Conservation (phyloP, 2,329 filamentous ascomycete genomes). For the Hypoxylon sp. region DNA sequence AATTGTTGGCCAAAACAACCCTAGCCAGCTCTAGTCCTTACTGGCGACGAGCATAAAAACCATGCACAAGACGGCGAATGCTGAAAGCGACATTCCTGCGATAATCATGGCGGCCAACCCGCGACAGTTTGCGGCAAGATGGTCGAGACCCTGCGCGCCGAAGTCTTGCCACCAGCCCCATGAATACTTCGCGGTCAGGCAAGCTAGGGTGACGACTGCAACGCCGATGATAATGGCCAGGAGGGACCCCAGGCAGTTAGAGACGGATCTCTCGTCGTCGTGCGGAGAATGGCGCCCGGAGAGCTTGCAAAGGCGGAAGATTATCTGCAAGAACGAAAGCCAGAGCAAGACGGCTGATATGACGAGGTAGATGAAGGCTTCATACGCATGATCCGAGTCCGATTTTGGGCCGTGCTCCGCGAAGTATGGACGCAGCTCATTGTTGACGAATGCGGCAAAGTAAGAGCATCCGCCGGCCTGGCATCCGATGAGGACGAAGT, state of each 20-base stretch:
- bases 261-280: not conserved
- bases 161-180: slow-evolving; percentile 22
- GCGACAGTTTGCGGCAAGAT: slow-evolving; percentile 12
- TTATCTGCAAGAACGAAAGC: not conserved
- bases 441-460: slow-evolving; percentile 19
- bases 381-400: not conserved
- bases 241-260: no score
- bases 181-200: not conserved
- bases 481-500: not conserved
- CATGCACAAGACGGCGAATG: no score
- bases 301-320: not conserved
- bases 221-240: not conserved
- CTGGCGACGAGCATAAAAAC: not conserved
- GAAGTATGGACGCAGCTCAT: slow-evolving; percentile 24
- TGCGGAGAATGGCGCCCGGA: not conserved
- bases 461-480: slow-evolving; percentile 8
- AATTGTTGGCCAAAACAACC: no score
- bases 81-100: not conserved
- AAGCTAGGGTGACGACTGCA: not conserved
- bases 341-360: slow-evolving; percentile 9
- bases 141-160: not conserved
- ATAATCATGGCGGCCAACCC: not conserved
- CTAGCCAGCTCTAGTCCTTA: not conserved
- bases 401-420: not conserved
- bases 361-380: slow-evolving; percentile 2